Base-by-base conservation (phyloP, 2,329 filamentous ascomycete genomes). In the Neoascochyta sp. region DNA sequence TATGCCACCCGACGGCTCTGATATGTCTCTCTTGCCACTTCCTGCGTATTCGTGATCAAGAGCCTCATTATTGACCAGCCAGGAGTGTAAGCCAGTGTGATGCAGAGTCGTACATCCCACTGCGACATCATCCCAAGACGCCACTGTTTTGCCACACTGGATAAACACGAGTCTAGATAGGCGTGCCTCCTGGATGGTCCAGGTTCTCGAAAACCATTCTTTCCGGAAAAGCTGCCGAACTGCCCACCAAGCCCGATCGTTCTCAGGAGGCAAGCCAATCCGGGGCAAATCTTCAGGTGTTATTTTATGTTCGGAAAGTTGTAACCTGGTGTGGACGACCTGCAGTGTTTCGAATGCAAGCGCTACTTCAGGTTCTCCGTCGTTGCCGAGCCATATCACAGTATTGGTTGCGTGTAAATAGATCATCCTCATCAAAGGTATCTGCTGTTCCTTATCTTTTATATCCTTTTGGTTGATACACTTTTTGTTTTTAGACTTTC, bases 321-420 rank as follows among this genome's bases (percentile, higher is more conserved):
- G 41, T 6, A 52, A 21, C 12, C 33, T 30, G 4, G 39, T 32
- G 24, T 36, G 34, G 2, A 45, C 24, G 2, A 31, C 39, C 16
- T 43, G 36, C 35, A 52, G 29, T 7, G 36, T 28, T 4, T 48
- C 32, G 12, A 55, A 41, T 1, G 49, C 46, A 16, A 45, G 27
- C 1, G 21, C 7, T 4, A 44, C 32, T 7, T 43, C 33, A n/a
- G 47, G 33, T 3, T 22, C 41, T 5, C 39, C 38, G 1, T 47
- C 45, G 9, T 50, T 43, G 12, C 50, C 51, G 6, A 57, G 30
- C 52, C 52, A 57, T 16, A 57, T 46, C n/a, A 51, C 19, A 1
- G 50, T 52, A n/a, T 45, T 52, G 1, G 47, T 47, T 9, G 53
- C 51, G 22, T 50, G 37, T 6, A 29, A 39, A 14, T 57, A 55